Evolutionary conservation across 1,284 basidiomycete species (phyloP), one percentile per base, ranked within the genome.

Genomic region (Boletus sp.): DNA sequence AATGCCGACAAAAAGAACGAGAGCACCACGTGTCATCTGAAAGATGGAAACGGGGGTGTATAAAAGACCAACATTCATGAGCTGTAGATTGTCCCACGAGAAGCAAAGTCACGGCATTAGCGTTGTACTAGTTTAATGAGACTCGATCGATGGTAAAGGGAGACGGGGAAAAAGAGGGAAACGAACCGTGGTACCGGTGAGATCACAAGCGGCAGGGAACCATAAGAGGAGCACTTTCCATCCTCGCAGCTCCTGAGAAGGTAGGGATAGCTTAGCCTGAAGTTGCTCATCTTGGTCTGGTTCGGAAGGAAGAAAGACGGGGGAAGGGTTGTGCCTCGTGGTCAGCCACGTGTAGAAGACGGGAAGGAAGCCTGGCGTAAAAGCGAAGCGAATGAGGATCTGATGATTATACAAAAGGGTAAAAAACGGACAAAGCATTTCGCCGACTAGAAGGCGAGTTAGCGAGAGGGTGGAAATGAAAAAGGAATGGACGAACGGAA

Each of bases 1-100:
- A 47, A 93, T 68, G 32, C 94, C 96, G 54, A 99, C 96, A 73
- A 96, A 99, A 44, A 99, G 81, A 44, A 99, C 95, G 48, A 99
- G 82, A 12, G 94, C 91, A 35, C 96, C 96, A 54, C 96, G 83
- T 34, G 90, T 92, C 95, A 98, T 98, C 72, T 95, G 95, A 75
- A 91, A 98, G 60, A 99, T 93, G 44, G 93, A 96, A 36, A 98
- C 95, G 20, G 94, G 94, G 2, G 92, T 95, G 68, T 95, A 92
- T 41, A 98, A 80, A 44, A 98, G 78, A 49, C 94, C 94, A 58
- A 94, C 77, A 61, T 96, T 96, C 94, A 97, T 97, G 58, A 94
- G 76, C 79, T 92, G 63, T 52, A 55, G 50, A 59, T 52, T 51
- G 56, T 48, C 39, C 49, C 55, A 49, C 44, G 40, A 37, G 50